These are phyloP conservation scores for Periconia sp. DNA, from an alignment of 2,329 filamentous ascomycete genomes.

Conservation along the genomic window DNA sequence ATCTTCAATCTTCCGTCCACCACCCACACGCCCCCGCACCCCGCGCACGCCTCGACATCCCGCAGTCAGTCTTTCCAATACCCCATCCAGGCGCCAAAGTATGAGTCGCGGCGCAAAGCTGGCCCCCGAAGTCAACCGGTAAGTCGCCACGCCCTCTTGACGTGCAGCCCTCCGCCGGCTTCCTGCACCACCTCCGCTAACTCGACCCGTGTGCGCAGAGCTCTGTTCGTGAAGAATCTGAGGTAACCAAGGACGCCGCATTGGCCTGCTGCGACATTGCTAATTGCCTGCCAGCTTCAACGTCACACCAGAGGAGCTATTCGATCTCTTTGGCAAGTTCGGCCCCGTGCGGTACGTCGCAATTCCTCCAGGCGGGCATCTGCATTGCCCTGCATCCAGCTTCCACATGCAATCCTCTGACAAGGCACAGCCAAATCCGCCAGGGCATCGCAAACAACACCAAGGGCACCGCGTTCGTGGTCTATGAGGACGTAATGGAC, in stretches of 20 bases:
- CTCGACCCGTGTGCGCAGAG: conserved; percentile 61
- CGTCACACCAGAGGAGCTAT: conserved; percentile 96
- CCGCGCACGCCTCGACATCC: conserved; percentile 15
- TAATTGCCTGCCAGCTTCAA: conserved; percentile 74
- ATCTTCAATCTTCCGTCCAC: conserved; percentile 9
- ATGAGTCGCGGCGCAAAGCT: conserved; percentile 98
- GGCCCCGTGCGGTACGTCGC: conserved; percentile 83
- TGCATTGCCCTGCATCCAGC: conserved; percentile 14
- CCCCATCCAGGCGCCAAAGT: conserved; percentile 59
- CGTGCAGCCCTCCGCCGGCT: no score
- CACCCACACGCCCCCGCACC: conserved; percentile 15
- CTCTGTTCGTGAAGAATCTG: conserved; percentile 99
- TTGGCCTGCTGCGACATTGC: no score
- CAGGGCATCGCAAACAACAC: conserved; percentile 97
- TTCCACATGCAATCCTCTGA: conserved; percentile 25
- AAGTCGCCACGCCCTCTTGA: conserved; percentile 49
- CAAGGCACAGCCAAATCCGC: conserved; percentile 80
- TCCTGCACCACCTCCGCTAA: no score
- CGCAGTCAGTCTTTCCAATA: conserved; percentile 27
- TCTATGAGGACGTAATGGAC: conserved; percentile 99
- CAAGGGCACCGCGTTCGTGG: conserved; percentile 98
- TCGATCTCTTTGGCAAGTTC: conserved; percentile 98
- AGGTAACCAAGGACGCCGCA: conserved; percentile 74
- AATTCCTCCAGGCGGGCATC: conserved; percentile 15
- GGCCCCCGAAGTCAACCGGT: conserved; percentile 99